These are phyloP conservation scores for Clavispora vitiphila DNA, from an alignment of 805 yeast genomes.

Conservation along the genomic window DNA sequence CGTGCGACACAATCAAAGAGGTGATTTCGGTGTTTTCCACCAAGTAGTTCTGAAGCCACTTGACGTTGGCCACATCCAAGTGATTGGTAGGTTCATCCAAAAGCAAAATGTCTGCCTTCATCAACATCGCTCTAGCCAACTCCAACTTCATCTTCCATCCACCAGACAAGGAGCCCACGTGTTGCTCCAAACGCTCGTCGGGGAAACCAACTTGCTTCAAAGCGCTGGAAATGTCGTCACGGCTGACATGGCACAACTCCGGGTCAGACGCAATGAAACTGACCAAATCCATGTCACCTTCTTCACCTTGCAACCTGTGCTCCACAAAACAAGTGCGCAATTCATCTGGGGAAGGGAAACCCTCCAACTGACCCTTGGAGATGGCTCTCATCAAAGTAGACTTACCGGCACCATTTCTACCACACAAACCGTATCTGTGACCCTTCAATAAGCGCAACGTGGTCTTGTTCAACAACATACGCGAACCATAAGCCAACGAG, in stretches of 20 bases:
- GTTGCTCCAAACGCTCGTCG: conserved; percentile 81
- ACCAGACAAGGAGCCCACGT: conserved; percentile 93
- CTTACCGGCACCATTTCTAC: conserved; percentile 98
- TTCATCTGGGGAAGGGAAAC: conserved; percentile 87
- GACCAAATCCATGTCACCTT: conserved; percentile 85
- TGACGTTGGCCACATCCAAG: conserved; percentile 88
- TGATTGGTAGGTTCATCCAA: conserved; percentile 99
- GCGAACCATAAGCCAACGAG: conserved; percentile 94
- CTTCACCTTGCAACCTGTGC: conserved; percentile 92
- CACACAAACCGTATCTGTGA: conserved; percentile 96
- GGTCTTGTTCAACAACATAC: conserved; percentile 94
- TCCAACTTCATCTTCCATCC: conserved; percentile 99
- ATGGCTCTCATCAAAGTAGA: conserved; percentile 96
- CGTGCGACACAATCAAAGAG: conserved; percentile 94
- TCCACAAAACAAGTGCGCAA: conserved; percentile 94
- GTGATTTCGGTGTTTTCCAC: conserved; percentile 81
- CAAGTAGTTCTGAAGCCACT: conserved; percentile 90
- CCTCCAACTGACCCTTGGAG: conserved; percentile 94
- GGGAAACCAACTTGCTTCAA: conserved; percentile 85
- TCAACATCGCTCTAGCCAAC: conserved; percentile 97
- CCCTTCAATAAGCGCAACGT: conserved; percentile 84
- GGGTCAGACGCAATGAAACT: conserved; percentile 86
- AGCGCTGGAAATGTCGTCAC: conserved; percentile 70
- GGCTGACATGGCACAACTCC: conserved; percentile 60
- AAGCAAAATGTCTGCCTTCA: conserved; percentile 91